Evolutionary conservation across 2,329 filamentous ascomycete genomes (phyloP).

Genomic region (Tympanopsis confertula): DNA sequence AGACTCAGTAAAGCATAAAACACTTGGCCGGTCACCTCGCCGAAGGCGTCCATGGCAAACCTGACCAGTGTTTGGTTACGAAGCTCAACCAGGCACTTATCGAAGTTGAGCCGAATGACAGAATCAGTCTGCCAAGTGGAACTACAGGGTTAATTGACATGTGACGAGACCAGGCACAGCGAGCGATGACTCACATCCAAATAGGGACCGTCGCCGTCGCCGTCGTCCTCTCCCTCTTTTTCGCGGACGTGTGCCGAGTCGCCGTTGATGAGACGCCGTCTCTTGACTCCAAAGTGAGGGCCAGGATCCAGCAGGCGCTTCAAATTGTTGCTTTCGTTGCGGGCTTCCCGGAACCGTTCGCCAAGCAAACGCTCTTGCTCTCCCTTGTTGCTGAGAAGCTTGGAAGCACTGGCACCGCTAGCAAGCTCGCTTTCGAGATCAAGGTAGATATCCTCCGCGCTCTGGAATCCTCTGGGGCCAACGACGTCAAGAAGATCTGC

Average conservation of each 20-base stretch:
- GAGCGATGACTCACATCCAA: conserved; percentile 35
- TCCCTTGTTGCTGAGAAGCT: conserved; percentile 54
- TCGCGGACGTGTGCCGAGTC: conserved; percentile 20
- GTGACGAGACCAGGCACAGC: not conserved
- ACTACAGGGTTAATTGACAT: not conserved
- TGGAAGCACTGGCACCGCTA: conserved; percentile 37
- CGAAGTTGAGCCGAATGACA: conserved; percentile 70
- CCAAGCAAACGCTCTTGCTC: conserved; percentile 47
- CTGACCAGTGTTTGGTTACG: conserved; percentile 67
- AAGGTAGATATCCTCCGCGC: conserved; percentile 45
- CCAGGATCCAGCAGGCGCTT: conserved; percentile 37
- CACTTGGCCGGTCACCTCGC: conserved; percentile 63
- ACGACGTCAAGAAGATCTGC: conserved; percentile 60
- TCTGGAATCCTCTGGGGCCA: conserved; percentile 40
- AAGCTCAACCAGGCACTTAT: conserved; percentile 71
- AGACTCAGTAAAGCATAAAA: conserved; percentile 64
- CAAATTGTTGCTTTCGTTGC: conserved; percentile 35
- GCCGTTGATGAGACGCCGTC: conserved; percentile 41
- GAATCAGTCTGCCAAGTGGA: conserved; percentile 45
- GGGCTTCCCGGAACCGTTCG: conserved; percentile 37
- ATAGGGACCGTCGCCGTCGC: conserved; percentile 18
- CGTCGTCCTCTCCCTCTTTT: conserved; percentile 22
- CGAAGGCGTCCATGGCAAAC: conserved; percentile 60
- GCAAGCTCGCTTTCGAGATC: conserved; percentile 54
- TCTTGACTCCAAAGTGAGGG: conserved; percentile 30